Conservation (phyloP, 2,329 filamentous ascomycete species). For the Claviceps fusiformis region DNA sequence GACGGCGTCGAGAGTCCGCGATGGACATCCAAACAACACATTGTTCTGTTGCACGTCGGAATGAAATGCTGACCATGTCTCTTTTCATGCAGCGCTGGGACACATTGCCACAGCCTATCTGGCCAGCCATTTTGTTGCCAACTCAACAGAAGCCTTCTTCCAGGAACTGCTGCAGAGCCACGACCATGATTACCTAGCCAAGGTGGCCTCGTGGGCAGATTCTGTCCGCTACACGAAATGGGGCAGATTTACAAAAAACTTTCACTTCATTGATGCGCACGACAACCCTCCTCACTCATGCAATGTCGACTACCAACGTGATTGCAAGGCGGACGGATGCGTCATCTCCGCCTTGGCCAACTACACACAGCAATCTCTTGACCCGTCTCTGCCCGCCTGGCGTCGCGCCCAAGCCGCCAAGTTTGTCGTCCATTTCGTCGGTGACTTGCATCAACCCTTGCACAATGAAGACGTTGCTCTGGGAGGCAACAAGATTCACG, state of each 20-base stretch:
- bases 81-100: constrained; percentile 34
- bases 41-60: background rate
- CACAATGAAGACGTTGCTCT: constrained; percentile 49
- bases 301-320: constrained; percentile 42
- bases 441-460: constrained; percentile 56
- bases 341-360: constrained; percentile 46
- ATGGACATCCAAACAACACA: background rate
- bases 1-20: background rate
- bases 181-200: constrained; percentile 44
- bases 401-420: constrained; percentile 47
- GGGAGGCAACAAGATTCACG: constrained; percentile 56
- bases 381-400: constrained; percentile 28
- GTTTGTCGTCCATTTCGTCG: constrained; percentile 55
- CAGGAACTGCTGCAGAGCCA: constrained; percentile 42
- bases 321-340: constrained; percentile 50
- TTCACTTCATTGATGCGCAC: constrained; percentile 58
- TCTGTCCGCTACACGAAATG: constrained; percentile 50
- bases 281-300: constrained; percentile 46
- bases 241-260: constrained; percentile 46
- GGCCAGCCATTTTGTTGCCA: constrained; percentile 44
- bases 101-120: constrained; percentile 54
- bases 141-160: constrained; percentile 41
- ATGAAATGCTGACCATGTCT: background rate
- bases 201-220: constrained; percentile 55
- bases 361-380: constrained; percentile 43